Conservation (phyloP, 2,329 filamentous ascomycete genomes). For the Pseudocercospora crystallina region DNA sequence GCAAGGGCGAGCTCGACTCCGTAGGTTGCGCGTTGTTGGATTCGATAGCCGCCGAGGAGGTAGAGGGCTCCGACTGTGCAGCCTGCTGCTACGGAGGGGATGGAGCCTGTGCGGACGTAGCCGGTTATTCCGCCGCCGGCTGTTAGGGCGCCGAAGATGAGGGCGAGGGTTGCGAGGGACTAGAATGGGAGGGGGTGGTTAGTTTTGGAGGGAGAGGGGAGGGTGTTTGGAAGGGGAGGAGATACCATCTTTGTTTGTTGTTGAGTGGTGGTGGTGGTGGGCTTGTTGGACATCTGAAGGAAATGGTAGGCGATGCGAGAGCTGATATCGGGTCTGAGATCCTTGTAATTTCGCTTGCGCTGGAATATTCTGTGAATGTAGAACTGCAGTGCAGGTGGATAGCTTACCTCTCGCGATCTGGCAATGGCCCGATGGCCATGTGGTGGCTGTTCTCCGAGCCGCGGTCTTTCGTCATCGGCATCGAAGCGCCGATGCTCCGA, state of each 20-base stretch:
- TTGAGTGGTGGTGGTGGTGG: slow-evolving; percentile 7
- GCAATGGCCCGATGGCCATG: slow-evolving; percentile 1
- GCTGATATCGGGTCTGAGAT: too few species aligned
- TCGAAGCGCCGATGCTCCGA: slow-evolving; percentile 6
- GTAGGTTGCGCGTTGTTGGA: slow-evolving; percentile 72
- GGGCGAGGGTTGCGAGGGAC: slow-evolving; percentile 57
- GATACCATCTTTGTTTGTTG: slow-evolving; percentile 10
- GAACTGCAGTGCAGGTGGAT: too few species aligned
- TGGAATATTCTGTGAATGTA: too few species aligned
- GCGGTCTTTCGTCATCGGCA: slow-evolving; percentile 5
- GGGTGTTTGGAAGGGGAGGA: not conserved
- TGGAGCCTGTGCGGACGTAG: slow-evolving; percentile 78
- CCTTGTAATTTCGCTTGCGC: too few species aligned
- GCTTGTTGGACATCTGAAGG: not conserved
- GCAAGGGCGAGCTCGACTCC: slow-evolving; percentile 87
- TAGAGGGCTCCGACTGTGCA: slow-evolving; percentile 78
- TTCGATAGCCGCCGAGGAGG: slow-evolving; percentile 75
- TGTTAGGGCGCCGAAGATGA: slow-evolving; percentile 76
- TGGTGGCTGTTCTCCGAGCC: not conserved
- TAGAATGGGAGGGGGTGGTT: not conserved
- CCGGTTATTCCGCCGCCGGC: slow-evolving; percentile 85
- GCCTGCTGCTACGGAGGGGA: slow-evolving; percentile 84
- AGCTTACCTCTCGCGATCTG: not conserved
- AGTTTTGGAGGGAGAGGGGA: not conserved
- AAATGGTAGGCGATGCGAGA: not conserved